Base-by-base conservation (phyloP, 1,284 basidiomycete genomes). In the Malassezia dermatis region DNA sequence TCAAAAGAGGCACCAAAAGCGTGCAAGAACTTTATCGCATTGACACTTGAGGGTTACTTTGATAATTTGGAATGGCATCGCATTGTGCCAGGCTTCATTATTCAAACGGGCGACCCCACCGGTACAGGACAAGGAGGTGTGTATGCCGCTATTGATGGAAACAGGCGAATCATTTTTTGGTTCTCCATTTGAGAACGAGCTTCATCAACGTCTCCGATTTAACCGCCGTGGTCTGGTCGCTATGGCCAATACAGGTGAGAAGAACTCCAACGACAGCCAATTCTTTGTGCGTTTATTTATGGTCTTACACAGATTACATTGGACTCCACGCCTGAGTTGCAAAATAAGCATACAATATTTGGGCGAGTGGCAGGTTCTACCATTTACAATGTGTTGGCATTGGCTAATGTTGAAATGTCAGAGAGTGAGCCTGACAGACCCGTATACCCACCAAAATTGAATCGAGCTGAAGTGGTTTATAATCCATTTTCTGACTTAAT, bases 31-130 rank as follows among this genome's bases (percentile, higher is more conserved):
- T 89, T 93, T 75, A 79, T 95, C 45, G 83, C 86, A 15, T 79
- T 93, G 28, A 83, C 86, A 0, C 86, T 94, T 81, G 89, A 93
- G 79, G 89, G 91, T 6, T 96, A 94, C 76, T 98, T 96, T 76
- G 93, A 98, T 65, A 85, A 86, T 37, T 84, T 88, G 49, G 85
- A 91, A 55, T 96, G 94, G 67, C 91, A 96, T 75, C 83, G 93
- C 12, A 79, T 91, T 45, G 84, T 91, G 3, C 86, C 89, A 2
- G 81, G 82, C 27, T 95, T 96, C 72, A 82, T 94, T 46, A 84
- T 94, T 2, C 93, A 96, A 75, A 89, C 89, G 1, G 93, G 93
- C n/a, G 93, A 96, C 71, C 84, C 82, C 54, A 90, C 89, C 0
- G 89, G 89, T 0, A 90, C 88, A 0, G 93, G 93, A 0, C 82